A percentile compares a stretch with the other conserved stretches of the same genome.
Evolutionary conservation across 2,329 filamentous ascomycete species (phyloP).

Genomic region (Penicillium sp.): DNA sequence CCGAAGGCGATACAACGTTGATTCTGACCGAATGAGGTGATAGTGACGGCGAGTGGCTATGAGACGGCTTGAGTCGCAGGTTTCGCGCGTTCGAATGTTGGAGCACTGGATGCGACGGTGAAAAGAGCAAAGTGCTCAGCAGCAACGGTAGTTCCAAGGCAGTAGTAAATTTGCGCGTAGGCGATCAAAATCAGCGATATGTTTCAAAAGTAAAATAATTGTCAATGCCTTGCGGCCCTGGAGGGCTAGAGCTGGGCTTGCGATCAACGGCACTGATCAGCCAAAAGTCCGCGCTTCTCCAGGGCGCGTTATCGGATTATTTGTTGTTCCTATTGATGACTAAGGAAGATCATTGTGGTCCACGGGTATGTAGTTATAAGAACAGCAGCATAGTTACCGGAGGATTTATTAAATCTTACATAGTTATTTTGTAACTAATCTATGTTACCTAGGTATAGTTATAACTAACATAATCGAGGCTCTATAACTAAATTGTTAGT

Average conservation of each 20-base stretch:
- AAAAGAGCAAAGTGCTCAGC: not conserved
- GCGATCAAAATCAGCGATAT: slow-evolving; percentile 9
- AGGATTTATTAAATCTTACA: too few species aligned
- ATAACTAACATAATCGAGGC: too few species aligned
- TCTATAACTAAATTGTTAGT: not conserved
- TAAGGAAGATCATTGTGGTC: not conserved
- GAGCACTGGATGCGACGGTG: slow-evolving; percentile 13
- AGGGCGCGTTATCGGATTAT: slow-evolving; percentile 31
- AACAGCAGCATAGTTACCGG: too few species aligned
- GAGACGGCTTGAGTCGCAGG: not conserved
- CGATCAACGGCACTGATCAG: slow-evolving; percentile 27
- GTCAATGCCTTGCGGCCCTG: slow-evolving; percentile 24
- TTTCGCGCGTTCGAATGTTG: slow-evolving; percentile 20
- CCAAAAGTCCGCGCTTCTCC: slow-evolving; percentile 29
- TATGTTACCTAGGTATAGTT: too few species aligned
- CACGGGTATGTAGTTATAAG: too few species aligned
- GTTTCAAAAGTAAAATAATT: slow-evolving; percentile 8
- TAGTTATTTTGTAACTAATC: too few species aligned
- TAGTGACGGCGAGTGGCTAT: not conserved
- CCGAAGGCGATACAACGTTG: not conserved
- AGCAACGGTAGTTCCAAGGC: not conserved
- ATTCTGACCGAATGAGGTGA: not conserved
- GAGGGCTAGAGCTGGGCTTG: slow-evolving; percentile 23
- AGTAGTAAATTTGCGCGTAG: not conserved
- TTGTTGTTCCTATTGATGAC: slow-evolving; percentile 12